Evolutionary conservation across 2,329 filamentous ascomycete genomes (phyloP).

Genomic region (Magnaporthiopsis rhizophila): DNA sequence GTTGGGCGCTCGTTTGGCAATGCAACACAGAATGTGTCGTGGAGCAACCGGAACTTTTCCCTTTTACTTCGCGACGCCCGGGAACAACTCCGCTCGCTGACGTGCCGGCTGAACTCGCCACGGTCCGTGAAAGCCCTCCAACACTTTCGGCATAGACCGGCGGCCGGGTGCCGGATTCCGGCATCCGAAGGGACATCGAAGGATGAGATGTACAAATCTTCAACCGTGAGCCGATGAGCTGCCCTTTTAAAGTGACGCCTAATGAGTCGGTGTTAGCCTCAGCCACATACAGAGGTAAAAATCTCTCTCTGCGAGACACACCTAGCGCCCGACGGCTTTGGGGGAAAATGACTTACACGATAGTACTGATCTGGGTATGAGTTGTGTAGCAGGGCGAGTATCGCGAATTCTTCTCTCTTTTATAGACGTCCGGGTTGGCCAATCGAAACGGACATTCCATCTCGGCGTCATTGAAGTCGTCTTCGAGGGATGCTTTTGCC

Average conservation of each 20-base stretch:
- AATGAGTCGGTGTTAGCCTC: neutral
- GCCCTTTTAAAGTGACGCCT: slow-evolving; percentile 24
- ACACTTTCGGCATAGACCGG: slow-evolving; percentile 24
- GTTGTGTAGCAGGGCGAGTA: slow-evolving; percentile 24
- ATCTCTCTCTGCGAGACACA: no score
- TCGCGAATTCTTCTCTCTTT: slow-evolving; percentile 18
- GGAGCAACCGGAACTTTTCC: slow-evolving; percentile 21
- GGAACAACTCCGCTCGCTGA: slow-evolving; percentile 13
- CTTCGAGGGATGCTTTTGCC: neutral
- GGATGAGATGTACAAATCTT: slow-evolving; percentile 19
- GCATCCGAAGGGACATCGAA: slow-evolving; percentile 20
- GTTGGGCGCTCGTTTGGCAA: neutral
- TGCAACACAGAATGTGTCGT: slow-evolving; percentile 16
- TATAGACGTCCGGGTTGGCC: slow-evolving; percentile 15
- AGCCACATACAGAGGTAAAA: neutral
- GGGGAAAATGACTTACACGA: slow-evolving; percentile 20
- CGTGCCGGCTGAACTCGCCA: slow-evolving; percentile 19
- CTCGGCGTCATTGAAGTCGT: slow-evolving; percentile 17
- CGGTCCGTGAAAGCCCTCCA: slow-evolving; percentile 21
- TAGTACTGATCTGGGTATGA: slow-evolving; percentile 25
- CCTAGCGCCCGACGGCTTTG: no score
- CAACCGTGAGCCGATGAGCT: slow-evolving; percentile 22
- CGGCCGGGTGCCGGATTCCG: slow-evolving; percentile 17
- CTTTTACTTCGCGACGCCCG: slow-evolving; percentile 21
- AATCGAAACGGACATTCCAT: slow-evolving; percentile 18